A percentile compares a stretch with the other conserved stretches of the same genome.
Conservation (phyloP, 495 filamentous ascomycete species). For the Lasiosphaeriaceae sp. region DNA sequence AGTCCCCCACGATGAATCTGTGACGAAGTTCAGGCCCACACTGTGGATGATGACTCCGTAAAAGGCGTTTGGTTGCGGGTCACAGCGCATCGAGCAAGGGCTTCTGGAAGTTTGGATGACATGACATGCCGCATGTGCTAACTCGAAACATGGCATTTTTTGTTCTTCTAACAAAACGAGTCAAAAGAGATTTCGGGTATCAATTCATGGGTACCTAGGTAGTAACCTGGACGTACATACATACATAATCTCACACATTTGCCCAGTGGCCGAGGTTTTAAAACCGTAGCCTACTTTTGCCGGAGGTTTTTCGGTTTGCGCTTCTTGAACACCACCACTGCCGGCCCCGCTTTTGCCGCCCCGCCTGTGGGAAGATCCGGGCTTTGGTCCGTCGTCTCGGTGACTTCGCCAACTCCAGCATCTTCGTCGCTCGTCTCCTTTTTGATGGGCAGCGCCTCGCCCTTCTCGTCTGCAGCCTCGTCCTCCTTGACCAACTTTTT, state of each 20-base stretch:
- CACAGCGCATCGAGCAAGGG: no score
- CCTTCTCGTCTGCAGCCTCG: background rate
- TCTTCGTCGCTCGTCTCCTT: slow-evolving; percentile 21
- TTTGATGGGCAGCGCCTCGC: slow-evolving; percentile 4
- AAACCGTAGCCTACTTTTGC: slow-evolving; percentile 34
- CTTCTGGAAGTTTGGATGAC: no score
- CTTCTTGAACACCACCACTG: slow-evolving; percentile 78
- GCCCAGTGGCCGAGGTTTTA: background rate
- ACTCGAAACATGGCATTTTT: no score
- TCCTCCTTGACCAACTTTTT: background rate
- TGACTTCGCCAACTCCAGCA: background rate
- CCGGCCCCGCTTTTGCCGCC: background rate
- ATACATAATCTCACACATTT: background rate
- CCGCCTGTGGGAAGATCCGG: background rate
- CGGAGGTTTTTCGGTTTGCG: slow-evolving; percentile 76
- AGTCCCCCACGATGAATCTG: no score
- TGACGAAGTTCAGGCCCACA: no score
- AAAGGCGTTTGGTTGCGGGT: no score
- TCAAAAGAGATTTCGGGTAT: no score
- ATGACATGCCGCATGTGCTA: no score
- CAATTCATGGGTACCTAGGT: no score
- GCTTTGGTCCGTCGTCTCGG: background rate
- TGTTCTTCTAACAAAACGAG: no score
- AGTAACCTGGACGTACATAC: no score
- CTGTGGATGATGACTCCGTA: no score